phyloP scores from a whole-genome alignment of 371 early-diverging fungal species.

The Apophysomyces elegans region DNA sequence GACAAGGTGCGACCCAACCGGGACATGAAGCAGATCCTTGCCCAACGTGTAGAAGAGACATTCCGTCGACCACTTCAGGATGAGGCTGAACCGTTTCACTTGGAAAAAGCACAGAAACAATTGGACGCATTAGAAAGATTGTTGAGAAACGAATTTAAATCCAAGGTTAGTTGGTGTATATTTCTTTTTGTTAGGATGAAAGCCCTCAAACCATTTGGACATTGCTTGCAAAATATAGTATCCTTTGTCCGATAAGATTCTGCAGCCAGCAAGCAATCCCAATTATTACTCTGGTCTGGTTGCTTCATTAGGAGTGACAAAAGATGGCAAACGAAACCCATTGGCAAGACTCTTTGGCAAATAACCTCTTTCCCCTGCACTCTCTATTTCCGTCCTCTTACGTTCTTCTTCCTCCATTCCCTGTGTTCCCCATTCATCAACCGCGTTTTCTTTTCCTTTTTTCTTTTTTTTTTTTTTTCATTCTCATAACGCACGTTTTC shows the following conservation, averaged over 20 bases:
- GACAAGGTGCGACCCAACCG: slow-evolving; percentile 64
- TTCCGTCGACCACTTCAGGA: slow-evolving; percentile 45
- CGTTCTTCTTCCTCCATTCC: background rate
- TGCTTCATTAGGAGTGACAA: slow-evolving; percentile 50
- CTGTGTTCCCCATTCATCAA: too few relatives aligned
- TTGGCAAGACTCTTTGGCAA: slow-evolving; percentile 14
- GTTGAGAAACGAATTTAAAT: slow-evolving; percentile 58
- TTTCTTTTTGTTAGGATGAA: too few relatives aligned
- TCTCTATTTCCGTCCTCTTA: background rate
- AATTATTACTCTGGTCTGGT: slow-evolving; percentile 61
- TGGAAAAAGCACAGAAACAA: slow-evolving; percentile 49
- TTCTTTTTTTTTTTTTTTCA: too few relatives aligned
- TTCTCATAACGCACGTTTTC: too few relatives aligned
- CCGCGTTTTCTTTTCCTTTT: too few relatives aligned
- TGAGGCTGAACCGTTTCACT: slow-evolving; percentile 32
- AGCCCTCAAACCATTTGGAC: too few relatives aligned
- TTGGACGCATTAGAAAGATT: slow-evolving; percentile 54
- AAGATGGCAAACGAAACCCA: slow-evolving; percentile 50
- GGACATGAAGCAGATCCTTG: slow-evolving; percentile 61
- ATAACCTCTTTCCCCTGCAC: background rate
- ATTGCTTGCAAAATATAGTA: slow-evolving; percentile 32
- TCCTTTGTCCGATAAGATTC: slow-evolving; percentile 57
- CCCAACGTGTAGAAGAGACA: slow-evolving; percentile 56
- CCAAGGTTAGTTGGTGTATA: slow-evolving; percentile 39
- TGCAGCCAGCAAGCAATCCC: slow-evolving; percentile 65